Evolutionary conservation across 2,329 filamentous ascomycete species (phyloP), one percentile per base, ranked within the genome.

Genomic region (Colletotrichum destructivum): DNA sequence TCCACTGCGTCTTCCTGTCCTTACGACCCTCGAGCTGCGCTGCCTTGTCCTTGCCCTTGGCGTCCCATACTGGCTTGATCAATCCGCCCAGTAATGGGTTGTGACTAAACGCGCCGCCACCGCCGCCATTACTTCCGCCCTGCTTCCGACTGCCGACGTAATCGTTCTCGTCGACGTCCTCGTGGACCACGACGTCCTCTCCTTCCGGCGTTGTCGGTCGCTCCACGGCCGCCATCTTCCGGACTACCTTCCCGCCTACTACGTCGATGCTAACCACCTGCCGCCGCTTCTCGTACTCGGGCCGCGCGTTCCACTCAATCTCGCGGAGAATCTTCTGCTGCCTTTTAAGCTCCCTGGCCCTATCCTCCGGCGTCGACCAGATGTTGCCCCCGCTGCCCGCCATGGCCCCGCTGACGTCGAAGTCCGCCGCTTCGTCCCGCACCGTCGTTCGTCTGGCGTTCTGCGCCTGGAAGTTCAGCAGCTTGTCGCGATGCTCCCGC

Each of bases 211-310:
- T 89, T 4, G 82, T 83, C 4, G 88, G 89, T 57, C 88, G 84
- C 73, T 92, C 91, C 23, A 88, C 81, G 5, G 91, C 88, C 18
- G 88, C 89, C 88, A 94, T 94, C 75, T 89, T 89, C 71, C 89
- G 90, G 5, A 96, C 91, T 3, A 97, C 90, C 76, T 92, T 95
- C 21, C 92, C 92, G 0, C 92, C 92, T 11, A 91, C 91, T 0
- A 98, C 84, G 79, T 98, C 94, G 72, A 98, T 93, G 78, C 93
- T 96, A 75, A 97, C 89, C 1, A 98, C 92, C 72, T 96, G 92
- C 76, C 89, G 90, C 70, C 94, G 88, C 87, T 96, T 97, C 84
- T 98, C 95, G 81, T 95, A 98, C 73, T 97, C 95, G 0, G 95
- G 94, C 62, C 89, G 86, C 4, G 93, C 91, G 75, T 93, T 93